A percentile compares a stretch with the other conserved stretches of the same genome.
Evolutionary conservation across 371 early-diverging fungal genomes (phyloP).

Genomic region (Mortierella sp.): DNA sequence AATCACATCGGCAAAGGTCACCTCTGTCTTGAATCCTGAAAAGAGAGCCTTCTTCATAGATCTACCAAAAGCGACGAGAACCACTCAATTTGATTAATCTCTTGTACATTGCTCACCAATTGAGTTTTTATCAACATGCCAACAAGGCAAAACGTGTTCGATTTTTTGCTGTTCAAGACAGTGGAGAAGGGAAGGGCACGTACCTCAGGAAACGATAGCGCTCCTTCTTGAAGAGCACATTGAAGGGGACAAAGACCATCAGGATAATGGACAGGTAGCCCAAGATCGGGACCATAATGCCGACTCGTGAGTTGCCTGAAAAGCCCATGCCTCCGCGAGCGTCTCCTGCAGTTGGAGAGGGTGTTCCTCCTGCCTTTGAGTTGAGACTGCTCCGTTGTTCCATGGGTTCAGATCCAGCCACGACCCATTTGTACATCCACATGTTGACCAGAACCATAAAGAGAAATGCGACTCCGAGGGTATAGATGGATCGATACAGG

Average conservation of each 20-base stretch:
- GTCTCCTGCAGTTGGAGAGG: conserved; percentile 1
- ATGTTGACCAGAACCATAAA: conserved; percentile 52
- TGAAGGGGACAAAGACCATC: conserved; percentile 70
- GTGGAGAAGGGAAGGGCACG: background rate
- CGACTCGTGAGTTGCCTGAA: conserved; percentile 35
- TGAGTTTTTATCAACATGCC: background rate
- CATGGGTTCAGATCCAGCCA: conserved; percentile 32
- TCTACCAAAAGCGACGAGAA: conserved; percentile 14
- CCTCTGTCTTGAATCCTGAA: conserved; percentile 68
- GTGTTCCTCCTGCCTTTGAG: conserved; percentile 8
- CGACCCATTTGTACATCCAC: conserved; percentile 60
- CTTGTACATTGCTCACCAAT: background rate
- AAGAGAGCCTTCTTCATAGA: conserved; percentile 60
- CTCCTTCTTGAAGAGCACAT: conserved; percentile 70
- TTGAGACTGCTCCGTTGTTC: conserved; percentile 1
- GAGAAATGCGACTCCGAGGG: conserved; percentile 43
- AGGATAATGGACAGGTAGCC: conserved; percentile 68
- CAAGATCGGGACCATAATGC: conserved; percentile 62
- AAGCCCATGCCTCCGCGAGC: conserved; percentile 48
- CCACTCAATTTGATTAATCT: background rate
- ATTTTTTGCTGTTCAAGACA: background rate
- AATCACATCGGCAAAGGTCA: conserved; percentile 88
- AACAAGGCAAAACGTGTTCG: background rate
- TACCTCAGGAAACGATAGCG: conserved; percentile 77
- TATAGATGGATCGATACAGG: conserved; percentile 53